Evolutionary conservation across 306 rosid genomes (phyloP).

Genomic region (Fagus sylvatica): DNA sequence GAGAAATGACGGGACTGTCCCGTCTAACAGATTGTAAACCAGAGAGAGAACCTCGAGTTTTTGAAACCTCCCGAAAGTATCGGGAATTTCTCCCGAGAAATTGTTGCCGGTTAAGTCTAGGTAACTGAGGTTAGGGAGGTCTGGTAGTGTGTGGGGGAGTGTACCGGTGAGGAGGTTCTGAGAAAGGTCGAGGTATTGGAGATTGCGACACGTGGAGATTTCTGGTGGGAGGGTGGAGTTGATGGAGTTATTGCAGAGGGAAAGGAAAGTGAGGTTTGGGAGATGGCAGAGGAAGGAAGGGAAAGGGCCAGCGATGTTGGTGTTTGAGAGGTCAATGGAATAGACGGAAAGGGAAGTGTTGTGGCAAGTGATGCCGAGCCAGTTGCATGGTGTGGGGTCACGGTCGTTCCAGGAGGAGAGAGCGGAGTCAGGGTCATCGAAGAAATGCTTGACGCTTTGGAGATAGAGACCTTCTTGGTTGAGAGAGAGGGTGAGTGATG

Average conservation of each 20-base stretch:
- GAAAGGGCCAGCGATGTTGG: slow-evolving; percentile 58
- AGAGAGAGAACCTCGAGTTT: slow-evolving; percentile 68
- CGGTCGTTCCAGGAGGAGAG: slow-evolving; percentile 63
- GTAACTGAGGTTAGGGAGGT: slow-evolving; percentile 49
- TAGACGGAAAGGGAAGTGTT: slow-evolving; percentile 32
- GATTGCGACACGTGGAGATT: slow-evolving; percentile 47
- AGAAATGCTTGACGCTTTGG: slow-evolving; percentile 45
- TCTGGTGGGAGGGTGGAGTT: slow-evolving; percentile 52
- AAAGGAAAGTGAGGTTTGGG: slow-evolving; percentile 44
- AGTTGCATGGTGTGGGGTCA: slow-evolving; percentile 60
- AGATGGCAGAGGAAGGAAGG: slow-evolving; percentile 65
- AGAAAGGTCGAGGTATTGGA: slow-evolving; percentile 66
- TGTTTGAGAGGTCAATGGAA: slow-evolving; percentile 53
- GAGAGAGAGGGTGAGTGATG: slow-evolving; percentile 24
- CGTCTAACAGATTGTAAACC: slow-evolving; percentile 60
- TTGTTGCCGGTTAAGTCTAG: slow-evolving; percentile 81
- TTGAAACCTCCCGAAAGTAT: slow-evolving; percentile 50
- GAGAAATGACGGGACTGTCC: slow-evolving; percentile 52
- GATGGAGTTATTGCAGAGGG: slow-evolving; percentile 70
- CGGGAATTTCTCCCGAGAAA: slow-evolving; percentile 71
- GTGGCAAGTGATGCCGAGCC: slow-evolving; percentile 66
- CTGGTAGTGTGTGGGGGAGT: slow-evolving; percentile 55
- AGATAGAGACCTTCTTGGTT: slow-evolving; percentile 70
- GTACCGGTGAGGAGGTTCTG: slow-evolving; percentile 79
- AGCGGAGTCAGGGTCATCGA: slow-evolving; percentile 49